A percentile compares a stretch with the other conserved stretches of the same genome.
Evolutionary conservation across 345 rosid genomes (phyloP).

Genomic region (Euphorbia lathyris): DNA sequence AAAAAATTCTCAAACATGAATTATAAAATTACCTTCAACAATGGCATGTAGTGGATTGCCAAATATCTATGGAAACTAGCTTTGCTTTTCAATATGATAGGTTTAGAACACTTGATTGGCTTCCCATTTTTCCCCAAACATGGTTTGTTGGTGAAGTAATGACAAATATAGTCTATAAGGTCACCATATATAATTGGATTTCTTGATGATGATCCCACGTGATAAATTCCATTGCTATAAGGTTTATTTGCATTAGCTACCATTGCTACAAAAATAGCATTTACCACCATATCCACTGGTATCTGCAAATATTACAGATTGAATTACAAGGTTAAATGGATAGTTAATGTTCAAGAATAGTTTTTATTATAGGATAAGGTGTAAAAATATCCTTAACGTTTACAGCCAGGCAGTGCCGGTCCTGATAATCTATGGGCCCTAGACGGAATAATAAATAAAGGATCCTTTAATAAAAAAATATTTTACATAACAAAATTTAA

Average conservation of each 20-base stretch:
- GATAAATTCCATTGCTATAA: conserved; percentile 12
- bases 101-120: background rate
- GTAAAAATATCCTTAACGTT: no score
- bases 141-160: conserved; percentile 18
- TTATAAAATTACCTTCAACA: no score
- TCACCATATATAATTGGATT: conserved; percentile 8
- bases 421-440: no score
- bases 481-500: no score
- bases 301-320: conserved; percentile 39
- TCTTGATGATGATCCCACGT: conserved; percentile 27
- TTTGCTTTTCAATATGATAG: background rate
- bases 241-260: no score
- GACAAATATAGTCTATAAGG: background rate
- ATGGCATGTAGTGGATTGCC: background rate
- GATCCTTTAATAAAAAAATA: no score
- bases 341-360: no score
- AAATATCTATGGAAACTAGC: conserved; percentile 4
- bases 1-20: no score
- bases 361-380: no score
- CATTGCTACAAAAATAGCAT: conserved; percentile 54
- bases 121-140: conserved; percentile 8
- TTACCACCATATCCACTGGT: conserved; percentile 85
- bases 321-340: no score
- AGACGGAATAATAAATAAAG: no score
- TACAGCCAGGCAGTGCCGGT: no score